Conservation (phyloP, 176 grass and related monocot species). For the Oryza meyeriana region DNA sequence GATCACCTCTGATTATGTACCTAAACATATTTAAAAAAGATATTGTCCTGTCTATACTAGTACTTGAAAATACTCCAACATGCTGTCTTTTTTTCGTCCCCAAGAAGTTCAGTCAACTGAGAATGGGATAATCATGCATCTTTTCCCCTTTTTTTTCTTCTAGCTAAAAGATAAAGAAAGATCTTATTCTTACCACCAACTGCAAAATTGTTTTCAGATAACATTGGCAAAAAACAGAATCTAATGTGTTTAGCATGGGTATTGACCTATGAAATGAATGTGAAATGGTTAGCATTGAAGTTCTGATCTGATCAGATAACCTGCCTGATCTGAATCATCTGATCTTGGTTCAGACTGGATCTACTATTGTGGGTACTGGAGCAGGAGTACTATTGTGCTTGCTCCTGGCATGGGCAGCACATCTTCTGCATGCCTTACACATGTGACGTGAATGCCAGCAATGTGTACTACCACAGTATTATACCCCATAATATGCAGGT, state of each 20-base stretch:
- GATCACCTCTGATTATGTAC: neutral
- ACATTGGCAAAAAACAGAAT: conserved; percentile 4
- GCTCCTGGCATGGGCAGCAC: neutral
- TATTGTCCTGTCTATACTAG: neutral
- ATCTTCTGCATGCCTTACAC: neutral
- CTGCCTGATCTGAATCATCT: neutral
- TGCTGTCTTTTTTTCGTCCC: neutral
- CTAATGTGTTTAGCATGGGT: neutral
- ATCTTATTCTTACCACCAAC: neutral
- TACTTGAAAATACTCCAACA: neutral
- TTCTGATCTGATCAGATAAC: neutral
- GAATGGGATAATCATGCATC: neutral
- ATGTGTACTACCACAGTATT: neutral
- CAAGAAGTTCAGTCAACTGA: neutral
- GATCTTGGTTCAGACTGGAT: neutral
- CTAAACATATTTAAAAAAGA: neutral
- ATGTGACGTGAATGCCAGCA: neutral
- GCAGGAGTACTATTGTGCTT: neutral
- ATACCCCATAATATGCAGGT: neutral
- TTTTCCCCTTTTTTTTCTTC: neutral
- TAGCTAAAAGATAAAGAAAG: neutral
- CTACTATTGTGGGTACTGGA: neutral
- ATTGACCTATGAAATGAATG: neutral
- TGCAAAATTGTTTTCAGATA: neutral
- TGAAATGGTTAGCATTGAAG: neutral